Base-by-base conservation (phyloP, 371 early-diverging fungal species). In the Entomophthora muscae region DNA sequence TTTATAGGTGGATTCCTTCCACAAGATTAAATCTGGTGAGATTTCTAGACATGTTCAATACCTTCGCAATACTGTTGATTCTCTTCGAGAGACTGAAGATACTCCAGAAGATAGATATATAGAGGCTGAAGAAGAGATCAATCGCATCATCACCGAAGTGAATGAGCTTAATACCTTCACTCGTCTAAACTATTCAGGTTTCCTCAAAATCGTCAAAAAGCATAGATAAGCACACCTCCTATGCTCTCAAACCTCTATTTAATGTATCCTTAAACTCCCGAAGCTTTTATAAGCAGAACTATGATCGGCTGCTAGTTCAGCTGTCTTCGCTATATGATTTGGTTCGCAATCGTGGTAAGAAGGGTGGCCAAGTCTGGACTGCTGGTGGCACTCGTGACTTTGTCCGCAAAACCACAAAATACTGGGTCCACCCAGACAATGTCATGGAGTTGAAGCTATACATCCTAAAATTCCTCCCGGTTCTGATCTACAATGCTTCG, bases 351-450 rank as follows among this genome's bases (percentile, higher is more conserved):
- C 86, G 94, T 64, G 91, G 93, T 56, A 72, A 77, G 63, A 33
- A 52, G 13, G 55, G 54, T 32, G 71, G 67, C 2, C 66, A 76
- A 31, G 68, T 67, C 31, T 76, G 76, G 17, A 75, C 75, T 60
- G 77, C 83, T 33, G 79, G 84, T n/a, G 84, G 83, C 30, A 80
- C 83, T 62, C 81, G 78, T 64, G 83, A 83, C 60, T 90, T 90
- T 77, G 92, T 93, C 10, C 80, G 92, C 22, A 79, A 83, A 60
- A 92, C 92, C 22, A 82, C 86, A 32, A 93, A 98, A 76, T 99
- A 98, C 74, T 99, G 99, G 99, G 91, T 99, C 21, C 95, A 95
- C 68, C 91, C 92, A 0, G 98, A 98, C 71, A 97, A 99, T 72
- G 88, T 99, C 53, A 90, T 90, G 61, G 95, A 96, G 71, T 83